These are phyloP conservation scores for Cercospora citrullina DNA, from an alignment of 2,329 filamentous ascomycete genomes.

Conservation along the genomic window DNA sequence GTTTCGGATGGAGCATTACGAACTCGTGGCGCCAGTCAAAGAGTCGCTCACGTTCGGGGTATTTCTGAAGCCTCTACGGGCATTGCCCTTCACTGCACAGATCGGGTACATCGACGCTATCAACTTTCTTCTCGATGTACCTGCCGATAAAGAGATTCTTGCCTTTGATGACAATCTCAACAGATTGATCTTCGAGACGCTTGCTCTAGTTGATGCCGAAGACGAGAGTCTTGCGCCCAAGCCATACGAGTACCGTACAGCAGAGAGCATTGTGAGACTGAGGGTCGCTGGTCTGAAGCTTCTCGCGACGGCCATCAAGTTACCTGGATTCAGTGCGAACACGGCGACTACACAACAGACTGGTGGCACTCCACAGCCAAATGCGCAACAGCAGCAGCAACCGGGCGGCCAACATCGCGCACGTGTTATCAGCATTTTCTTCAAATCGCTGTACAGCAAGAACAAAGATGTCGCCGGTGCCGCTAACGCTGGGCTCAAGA, in stretches of 20 bases:
- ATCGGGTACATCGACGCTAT: slow-evolving; percentile 99
- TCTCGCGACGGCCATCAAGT: slow-evolving; percentile 87
- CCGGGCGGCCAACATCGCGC: slow-evolving; percentile 59
- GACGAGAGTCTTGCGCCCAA: slow-evolving; percentile 93
- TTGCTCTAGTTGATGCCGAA: slow-evolving; percentile 90
- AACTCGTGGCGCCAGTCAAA: slow-evolving; percentile 85
- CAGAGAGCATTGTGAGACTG: slow-evolving; percentile 87
- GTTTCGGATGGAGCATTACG: slow-evolving; percentile 75
- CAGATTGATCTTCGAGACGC: slow-evolving; percentile 84
- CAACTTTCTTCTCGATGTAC: slow-evolving; percentile 88
- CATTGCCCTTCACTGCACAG: slow-evolving; percentile 89
- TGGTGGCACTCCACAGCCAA: slow-evolving; percentile 16
- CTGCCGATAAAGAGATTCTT: slow-evolving; percentile 71
- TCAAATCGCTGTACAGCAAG: slow-evolving; percentile 94
- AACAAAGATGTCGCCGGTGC: slow-evolving; percentile 90
- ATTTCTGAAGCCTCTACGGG: slow-evolving; percentile 90
- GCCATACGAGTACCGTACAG: slow-evolving; percentile 90
- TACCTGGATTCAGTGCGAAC: slow-evolving; percentile 83
- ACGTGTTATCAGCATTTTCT: slow-evolving; percentile 87
- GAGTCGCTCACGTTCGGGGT: slow-evolving; percentile 87
- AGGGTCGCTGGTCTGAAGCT: slow-evolving; percentile 92
- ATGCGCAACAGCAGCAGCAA: slow-evolving; percentile 40
- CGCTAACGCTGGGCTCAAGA: slow-evolving; percentile 85
- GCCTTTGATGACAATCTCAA: slow-evolving; percentile 90
- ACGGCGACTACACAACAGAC: slow-evolving; percentile 8